Conservation (phyloP, 2,329 filamentous ascomycete species). For the Pseudovirgaria hyperparasitica region DNA sequence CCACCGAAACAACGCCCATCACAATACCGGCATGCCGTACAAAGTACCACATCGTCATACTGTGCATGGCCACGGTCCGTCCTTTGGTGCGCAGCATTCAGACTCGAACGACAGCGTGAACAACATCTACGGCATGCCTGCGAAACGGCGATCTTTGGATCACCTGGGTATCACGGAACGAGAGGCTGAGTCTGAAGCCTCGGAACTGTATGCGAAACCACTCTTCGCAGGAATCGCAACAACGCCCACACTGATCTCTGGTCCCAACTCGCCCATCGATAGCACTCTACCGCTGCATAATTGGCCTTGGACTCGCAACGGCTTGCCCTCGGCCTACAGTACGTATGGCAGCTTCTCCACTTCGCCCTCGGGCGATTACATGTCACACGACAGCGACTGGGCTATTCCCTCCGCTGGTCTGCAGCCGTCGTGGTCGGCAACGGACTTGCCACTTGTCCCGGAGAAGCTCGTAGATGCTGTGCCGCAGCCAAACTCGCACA, state of each 20-base stretch:
- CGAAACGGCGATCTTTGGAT: slow-evolving; percentile 15
- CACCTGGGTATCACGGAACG: slow-evolving; percentile 13
- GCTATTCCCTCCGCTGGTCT: slow-evolving; percentile 21
- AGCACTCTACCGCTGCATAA: slow-evolving; percentile 17
- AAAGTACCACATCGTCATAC: slow-evolving; percentile 40
- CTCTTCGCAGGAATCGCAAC: too few species aligned
- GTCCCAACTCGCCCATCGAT: slow-evolving; percentile 17
- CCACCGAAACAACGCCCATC: slow-evolving; percentile 51
- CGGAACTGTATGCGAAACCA: too few species aligned
- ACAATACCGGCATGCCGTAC: slow-evolving; percentile 50
- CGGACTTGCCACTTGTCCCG: slow-evolving; percentile 26
- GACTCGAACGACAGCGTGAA: slow-evolving; percentile 23
- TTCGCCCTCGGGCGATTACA: slow-evolving; percentile 24
- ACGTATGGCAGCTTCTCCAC: slow-evolving; percentile 24
- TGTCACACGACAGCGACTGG: slow-evolving; percentile 22
- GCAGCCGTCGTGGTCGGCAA: slow-evolving; percentile 24
- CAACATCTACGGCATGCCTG: slow-evolving; percentile 19
- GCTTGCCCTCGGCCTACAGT: slow-evolving; percentile 14
- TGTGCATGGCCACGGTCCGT: slow-evolving; percentile 17
- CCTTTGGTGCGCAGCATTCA: slow-evolving; percentile 11
- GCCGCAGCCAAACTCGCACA: slow-evolving; percentile 25
- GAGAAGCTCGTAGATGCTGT: slow-evolving; percentile 21
- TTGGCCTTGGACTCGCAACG: slow-evolving; percentile 20
- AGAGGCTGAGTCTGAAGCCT: too few species aligned
- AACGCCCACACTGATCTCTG: slow-evolving; percentile 7